phyloP scores from a whole-genome alignment of 73 alveolate genomes.

The Tetrahymena borealis region DNA sequence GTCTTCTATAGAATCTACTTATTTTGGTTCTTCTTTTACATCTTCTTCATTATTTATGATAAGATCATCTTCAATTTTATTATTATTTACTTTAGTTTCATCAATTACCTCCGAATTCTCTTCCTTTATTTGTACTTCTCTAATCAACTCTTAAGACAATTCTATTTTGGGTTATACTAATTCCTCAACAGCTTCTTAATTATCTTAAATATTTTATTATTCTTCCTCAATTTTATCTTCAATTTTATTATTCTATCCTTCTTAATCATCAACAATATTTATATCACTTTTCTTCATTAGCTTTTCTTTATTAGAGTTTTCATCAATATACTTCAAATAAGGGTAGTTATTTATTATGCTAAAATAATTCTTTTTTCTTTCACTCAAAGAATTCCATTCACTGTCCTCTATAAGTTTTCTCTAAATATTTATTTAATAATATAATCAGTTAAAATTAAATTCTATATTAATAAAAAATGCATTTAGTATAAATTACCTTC shows the following conservation, averaged over 20 bases:
- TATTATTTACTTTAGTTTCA: too few relatives aligned
- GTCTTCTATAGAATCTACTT: not conserved
- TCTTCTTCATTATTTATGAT: not conserved
- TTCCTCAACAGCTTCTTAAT: too few relatives aligned
- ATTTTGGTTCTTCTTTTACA: not conserved
- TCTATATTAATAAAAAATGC: too few relatives aligned
- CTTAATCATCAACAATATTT: not conserved
- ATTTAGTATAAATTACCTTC: too few relatives aligned
- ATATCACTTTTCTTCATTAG: not conserved
- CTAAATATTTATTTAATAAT: not conserved
- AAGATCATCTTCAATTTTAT: not conserved
- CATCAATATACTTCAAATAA: not conserved
- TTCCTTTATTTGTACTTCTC: not conserved
- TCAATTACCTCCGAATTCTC: not conserved
- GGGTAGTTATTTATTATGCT: not conserved
- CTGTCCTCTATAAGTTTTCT: not conserved
- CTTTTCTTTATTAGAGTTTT: not conserved
- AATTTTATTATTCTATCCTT: not conserved
- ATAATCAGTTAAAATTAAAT: not conserved
- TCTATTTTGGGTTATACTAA: too few relatives aligned
- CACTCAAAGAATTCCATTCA: not conserved
- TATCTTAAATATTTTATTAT: too few relatives aligned
- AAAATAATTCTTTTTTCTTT: not conserved
- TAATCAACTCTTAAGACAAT: too few relatives aligned
- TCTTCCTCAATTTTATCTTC: not conserved